Evolutionary conservation across 257 asterid genomes (phyloP).

Genomic region (Haberlea rhodopensis): DNA sequence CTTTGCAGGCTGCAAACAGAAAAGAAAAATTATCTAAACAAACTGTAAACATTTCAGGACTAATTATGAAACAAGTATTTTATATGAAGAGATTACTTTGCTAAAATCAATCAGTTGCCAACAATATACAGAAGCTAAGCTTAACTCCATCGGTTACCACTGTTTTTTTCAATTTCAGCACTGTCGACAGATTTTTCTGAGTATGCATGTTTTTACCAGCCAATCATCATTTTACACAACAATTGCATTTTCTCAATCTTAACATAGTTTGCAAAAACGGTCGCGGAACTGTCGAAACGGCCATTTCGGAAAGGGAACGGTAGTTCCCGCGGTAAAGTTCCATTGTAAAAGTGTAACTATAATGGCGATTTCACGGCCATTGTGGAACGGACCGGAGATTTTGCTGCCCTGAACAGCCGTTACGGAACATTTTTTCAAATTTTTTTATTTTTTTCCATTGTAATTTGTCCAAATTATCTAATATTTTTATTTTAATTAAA

Average conservation of each 20-base stretch:
- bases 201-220: neutral
- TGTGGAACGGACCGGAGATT: too few relatives aligned
- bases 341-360: too few relatives aligned
- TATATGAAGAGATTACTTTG: neutral
- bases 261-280: too few relatives aligned
- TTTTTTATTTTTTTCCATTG: too few relatives aligned
- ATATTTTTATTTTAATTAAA: too few relatives aligned
- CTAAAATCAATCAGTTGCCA: slow-evolving; percentile 13
- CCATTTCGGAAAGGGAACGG: too few relatives aligned
- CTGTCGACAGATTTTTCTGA: slow-evolving; percentile 6
- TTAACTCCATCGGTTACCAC: slow-evolving; percentile 14
- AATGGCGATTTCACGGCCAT: too few relatives aligned
- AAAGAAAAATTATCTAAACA: slow-evolving; percentile 23
- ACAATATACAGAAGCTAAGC: slow-evolving; percentile 15
- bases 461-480: too few relatives aligned
- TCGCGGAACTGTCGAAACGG: too few relatives aligned
- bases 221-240: slow-evolving; percentile 5
- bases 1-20: slow-evolving; percentile 66
- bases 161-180: neutral
- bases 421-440: too few relatives aligned
- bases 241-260: neutral
- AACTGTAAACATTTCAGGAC: slow-evolving; percentile 21
- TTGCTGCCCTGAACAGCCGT: too few relatives aligned
- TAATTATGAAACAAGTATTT: neutral
- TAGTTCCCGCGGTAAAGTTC: too few relatives aligned